Evolutionary conservation across 176 grass and related monocot genomes (phyloP).

Genomic region (Lolium multiflorum): DNA sequence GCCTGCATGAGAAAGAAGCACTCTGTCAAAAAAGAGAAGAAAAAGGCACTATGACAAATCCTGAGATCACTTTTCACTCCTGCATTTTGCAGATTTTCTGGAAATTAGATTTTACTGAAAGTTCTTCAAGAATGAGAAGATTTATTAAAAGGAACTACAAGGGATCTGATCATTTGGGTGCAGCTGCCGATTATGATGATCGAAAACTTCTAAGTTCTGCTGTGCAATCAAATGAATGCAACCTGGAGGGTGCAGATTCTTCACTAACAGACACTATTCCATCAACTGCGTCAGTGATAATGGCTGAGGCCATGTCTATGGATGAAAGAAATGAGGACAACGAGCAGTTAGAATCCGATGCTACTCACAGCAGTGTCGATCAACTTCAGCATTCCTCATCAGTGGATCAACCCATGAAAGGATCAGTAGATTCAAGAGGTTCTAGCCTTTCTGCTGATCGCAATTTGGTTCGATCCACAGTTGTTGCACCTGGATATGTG

Average conservation of each 20-base stretch:
- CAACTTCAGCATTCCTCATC: conserved; percentile 62
- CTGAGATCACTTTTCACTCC: conserved; percentile 30
- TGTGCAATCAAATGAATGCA: conserved; percentile 52
- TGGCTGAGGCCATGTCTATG: conserved; percentile 80
- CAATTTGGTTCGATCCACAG: conserved; percentile 76
- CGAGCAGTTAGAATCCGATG: conserved; percentile 74
- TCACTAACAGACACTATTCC: conserved; percentile 62
- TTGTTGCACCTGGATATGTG: conserved; percentile 83
- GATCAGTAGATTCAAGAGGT: conserved; percentile 64
- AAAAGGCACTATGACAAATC: conserved; percentile 12
- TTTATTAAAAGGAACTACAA: conserved; percentile 97
- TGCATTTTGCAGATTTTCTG: conserved; percentile 68
- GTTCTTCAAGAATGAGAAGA: conserved; percentile 98
- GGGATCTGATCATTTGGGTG: conserved; percentile 91
- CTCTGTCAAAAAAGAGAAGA: neutral
- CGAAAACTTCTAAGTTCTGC: conserved; percentile 60
- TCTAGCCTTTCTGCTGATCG: conserved; percentile 66
- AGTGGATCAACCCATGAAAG: conserved; percentile 65
- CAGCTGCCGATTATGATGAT: conserved; percentile 93
- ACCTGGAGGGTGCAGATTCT: conserved; percentile 52
- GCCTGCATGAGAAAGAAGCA: conserved; percentile 36
- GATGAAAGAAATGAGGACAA: conserved; percentile 87
- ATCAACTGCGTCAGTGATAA: conserved; percentile 77
- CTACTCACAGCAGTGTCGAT: conserved; percentile 53
- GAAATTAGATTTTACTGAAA: conserved; percentile 96